A percentile compares a stretch with the other conserved stretches of the same genome.
Evolutionary conservation across 2,329 filamentous ascomycete species (phyloP).

Genomic region (Talaromyces sp.): DNA sequence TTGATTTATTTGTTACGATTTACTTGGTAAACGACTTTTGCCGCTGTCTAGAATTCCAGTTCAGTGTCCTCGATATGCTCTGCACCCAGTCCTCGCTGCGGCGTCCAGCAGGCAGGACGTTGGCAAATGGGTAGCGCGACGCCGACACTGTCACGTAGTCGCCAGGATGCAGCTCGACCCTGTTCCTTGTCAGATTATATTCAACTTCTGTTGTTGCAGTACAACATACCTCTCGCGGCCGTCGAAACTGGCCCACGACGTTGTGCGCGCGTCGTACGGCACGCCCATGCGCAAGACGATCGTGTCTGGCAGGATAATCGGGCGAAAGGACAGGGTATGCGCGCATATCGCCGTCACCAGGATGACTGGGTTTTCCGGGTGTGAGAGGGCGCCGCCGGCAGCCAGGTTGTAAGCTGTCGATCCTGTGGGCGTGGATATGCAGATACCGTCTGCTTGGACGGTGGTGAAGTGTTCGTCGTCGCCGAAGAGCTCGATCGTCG

Average conservation of each 20-base stretch:
- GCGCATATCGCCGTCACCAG: constrained; percentile 91
- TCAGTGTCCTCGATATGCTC: constrained; percentile 47
- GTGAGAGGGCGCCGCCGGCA: constrained; percentile 89
- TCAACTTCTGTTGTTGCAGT: not conserved
- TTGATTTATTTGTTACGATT: not conserved
- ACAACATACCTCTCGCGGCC: constrained; percentile 67
- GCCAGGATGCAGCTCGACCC: constrained; percentile 45
- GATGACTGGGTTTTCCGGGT: constrained; percentile 95
- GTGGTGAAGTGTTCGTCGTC: constrained; percentile 96
- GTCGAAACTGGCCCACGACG: constrained; percentile 97
- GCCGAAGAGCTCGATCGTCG: constrained; percentile 83
- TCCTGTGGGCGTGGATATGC: constrained; percentile 89
- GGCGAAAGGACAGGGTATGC: constrained; percentile 89
- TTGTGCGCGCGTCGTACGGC: constrained; percentile 86
- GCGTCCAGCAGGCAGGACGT: constrained; percentile 41
- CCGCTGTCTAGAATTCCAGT: constrained; percentile 47
- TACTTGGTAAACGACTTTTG: constrained; percentile 35
- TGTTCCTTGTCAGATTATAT: constrained; percentile 20
- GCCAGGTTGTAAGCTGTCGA: constrained; percentile 95
- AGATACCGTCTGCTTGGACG: constrained; percentile 86
- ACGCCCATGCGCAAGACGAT: constrained; percentile 90
- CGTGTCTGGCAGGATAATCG: constrained; percentile 94
- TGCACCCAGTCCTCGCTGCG: constrained; percentile 48
- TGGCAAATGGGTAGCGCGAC: constrained; percentile 49
- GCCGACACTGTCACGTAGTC: constrained; percentile 52